Percentiles rank a stretch among this genome's conserved stretches.
Conservation (phyloP, 176 grass and related monocot genomes). For the Neostapfia colusana region DNA sequence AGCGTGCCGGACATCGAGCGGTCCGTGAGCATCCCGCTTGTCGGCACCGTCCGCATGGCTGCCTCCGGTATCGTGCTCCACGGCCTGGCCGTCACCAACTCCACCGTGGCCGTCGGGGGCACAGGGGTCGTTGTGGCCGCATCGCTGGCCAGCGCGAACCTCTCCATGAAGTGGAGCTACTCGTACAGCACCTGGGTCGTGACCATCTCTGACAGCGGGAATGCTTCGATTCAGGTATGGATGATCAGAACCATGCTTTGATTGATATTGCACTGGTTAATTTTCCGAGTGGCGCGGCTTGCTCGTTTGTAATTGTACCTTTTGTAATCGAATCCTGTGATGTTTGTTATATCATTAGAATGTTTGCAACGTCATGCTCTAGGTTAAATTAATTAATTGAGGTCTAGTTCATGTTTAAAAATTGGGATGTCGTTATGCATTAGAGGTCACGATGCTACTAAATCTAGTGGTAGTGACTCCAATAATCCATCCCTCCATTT, state of each 20-base stretch:
- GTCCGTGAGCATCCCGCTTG: conserved; percentile 56
- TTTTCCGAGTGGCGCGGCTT: not conserved
- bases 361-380: not conserved
- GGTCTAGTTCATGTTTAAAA: not conserved
- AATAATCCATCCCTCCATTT: not conserved
- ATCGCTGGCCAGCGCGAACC: conserved; percentile 58
- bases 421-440: not conserved
- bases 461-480: not conserved
- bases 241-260: not conserved
- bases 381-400: not conserved
- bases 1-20: conserved; percentile 70
- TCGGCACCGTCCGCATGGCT: conserved; percentile 60
- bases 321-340: not conserved
- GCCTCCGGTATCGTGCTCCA: conserved; percentile 59
- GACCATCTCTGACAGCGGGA: conserved; percentile 66
- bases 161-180: conserved; percentile 83
- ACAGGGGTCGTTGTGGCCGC: conserved; percentile 74
- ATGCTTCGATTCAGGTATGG: conserved; percentile 75
- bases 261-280: not conserved
- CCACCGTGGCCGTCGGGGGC: conserved; percentile 54
- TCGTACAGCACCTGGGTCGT: conserved; percentile 67
- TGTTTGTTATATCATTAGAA: not conserved
- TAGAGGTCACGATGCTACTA: not conserved
- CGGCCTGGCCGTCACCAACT: conserved; percentile 45
- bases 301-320: not conserved